A percentile compares a stretch with the other conserved stretches of the same genome.
phyloP scores from a whole-genome alignment of 768 basidiomycete genomes.

The Clitopilus passeckerianus region DNA sequence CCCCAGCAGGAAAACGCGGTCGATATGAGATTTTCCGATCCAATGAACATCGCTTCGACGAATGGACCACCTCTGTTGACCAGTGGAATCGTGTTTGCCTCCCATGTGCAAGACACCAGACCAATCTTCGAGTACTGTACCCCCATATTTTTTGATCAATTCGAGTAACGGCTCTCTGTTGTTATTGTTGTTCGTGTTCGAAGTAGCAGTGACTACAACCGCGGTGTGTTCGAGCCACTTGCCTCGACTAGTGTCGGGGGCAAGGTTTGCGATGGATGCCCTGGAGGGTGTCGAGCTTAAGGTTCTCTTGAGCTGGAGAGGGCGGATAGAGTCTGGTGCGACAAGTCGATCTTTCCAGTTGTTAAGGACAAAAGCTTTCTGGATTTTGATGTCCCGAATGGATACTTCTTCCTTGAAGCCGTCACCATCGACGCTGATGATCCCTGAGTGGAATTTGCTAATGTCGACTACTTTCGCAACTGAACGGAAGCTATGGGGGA shows the following conservation, averaged over 20 bases:
- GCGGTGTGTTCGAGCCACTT: slow-evolving; percentile 30
- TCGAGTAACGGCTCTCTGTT: slow-evolving; percentile 37
- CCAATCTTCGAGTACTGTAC: slow-evolving; percentile 61
- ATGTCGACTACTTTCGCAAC: slow-evolving; percentile 28
- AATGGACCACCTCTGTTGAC: slow-evolving; percentile 49
- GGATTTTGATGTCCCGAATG: slow-evolving; percentile 41
- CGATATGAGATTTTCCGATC: slow-evolving; percentile 34
- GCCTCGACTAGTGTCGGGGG: neutral
- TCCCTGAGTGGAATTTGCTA: slow-evolving; percentile 20
- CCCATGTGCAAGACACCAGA: slow-evolving; percentile 49
- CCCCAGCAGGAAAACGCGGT: slow-evolving; percentile 62
- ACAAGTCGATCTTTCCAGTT: slow-evolving; percentile 53
- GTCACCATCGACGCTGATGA: slow-evolving; percentile 30
- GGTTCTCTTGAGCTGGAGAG: slow-evolving; percentile 28
- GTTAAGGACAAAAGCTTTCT: slow-evolving; percentile 40
- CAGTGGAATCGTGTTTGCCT: slow-evolving; percentile 36
- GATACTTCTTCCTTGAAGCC: slow-evolving; percentile 28
- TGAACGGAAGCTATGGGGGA: slow-evolving; percentile 25
- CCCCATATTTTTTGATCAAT: slow-evolving; percentile 47
- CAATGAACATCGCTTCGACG: slow-evolving; percentile 42
- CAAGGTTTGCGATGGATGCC: slow-evolving; percentile 30
- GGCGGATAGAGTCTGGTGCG: slow-evolving; percentile 33
- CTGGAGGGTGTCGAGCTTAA: slow-evolving; percentile 47
- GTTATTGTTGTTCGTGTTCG: slow-evolving; percentile 27
- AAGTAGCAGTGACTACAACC: slow-evolving; percentile 53